Base-by-base conservation (phyloP, 179 eudicot species). In the Beta corolliflora region DNA sequence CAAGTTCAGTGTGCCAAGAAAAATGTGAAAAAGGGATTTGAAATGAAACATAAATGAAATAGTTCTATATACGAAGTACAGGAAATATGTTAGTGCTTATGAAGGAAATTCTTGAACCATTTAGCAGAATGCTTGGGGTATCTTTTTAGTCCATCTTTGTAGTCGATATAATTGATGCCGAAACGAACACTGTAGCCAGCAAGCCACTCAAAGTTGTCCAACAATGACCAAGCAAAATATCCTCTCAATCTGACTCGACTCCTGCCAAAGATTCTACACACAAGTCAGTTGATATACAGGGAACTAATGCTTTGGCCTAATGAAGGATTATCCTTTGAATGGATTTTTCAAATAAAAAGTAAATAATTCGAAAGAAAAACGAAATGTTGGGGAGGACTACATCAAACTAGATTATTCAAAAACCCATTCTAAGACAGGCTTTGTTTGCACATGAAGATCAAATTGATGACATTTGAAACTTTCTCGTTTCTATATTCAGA, bases 171-270 rank as follows among this genome's bases (percentile, higher is more conserved):
- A 59, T 74, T 67, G 25, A 85, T 75, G 46, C 90, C 88, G 73
- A 85, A 87, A 25, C 90, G 82, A 52, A 71, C 78, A 14, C 79
- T 87, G 72, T 77, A 87, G 61, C 88, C 89, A 21, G 81, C 12
- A 46, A 18, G 23, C 89, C 89, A 87, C 71, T 87, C 89, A 52
- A 87, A 87, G 81, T 85, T 85, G 82, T 87, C 89, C 76, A 81
- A 58, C 73, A 82, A 83, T 64, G 89, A 87, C 88, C 89, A 83
- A 9, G 81, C 84, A 72, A 83, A 83, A 81, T 84, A 85, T 48
- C 87, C 87, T 80, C 19, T 85, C 77, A 85, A 18, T 48, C 65
- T 81, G 16, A 84, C 86, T 19, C 58, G 73, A 59, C 53, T 23
- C 80, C 80, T 79, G 85, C 65, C 75, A 68, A 83, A 48, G 15